A percentile compares a stretch with the other conserved stretches of the same genome.
Conservation (phyloP, 805 yeast species). For the Candida golubevii region DNA sequence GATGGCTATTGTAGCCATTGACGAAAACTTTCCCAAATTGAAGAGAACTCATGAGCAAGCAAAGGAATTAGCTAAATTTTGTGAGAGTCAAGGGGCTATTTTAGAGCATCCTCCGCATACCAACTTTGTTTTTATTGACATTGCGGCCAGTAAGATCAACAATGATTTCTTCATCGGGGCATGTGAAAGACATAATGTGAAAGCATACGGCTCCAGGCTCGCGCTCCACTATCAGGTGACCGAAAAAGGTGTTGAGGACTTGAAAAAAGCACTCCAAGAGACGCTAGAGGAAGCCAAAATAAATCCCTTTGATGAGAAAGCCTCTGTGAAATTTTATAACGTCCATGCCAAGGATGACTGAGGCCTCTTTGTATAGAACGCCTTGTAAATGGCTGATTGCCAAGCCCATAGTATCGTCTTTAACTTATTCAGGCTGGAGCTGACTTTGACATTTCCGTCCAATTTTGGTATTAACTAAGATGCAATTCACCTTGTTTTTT, state of each 20-base stretch:
- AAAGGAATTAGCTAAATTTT: conserved; percentile 29
- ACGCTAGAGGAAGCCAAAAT: conserved; percentile 16
- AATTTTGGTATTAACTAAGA: too few relatives aligned
- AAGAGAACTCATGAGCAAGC: conserved; percentile 32
- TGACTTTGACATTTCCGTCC: too few relatives aligned
- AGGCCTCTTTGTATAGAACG: too few relatives aligned
- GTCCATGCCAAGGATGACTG: conserved; percentile 6
- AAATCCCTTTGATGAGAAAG: conserved; percentile 11
- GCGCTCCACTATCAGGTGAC: conserved; percentile 37
- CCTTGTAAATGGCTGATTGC: too few relatives aligned
- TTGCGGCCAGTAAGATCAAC: conserved; percentile 28
- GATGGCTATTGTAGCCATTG: conserved; percentile 41
- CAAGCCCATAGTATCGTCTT: too few relatives aligned
- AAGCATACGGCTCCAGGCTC: conserved; percentile 17
- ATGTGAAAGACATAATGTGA: conserved; percentile 19
- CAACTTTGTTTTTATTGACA: conserved; percentile 39
- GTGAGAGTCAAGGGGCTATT: conserved; percentile 25
- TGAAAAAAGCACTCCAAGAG: conserved; percentile 19
- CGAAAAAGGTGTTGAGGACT: conserved; percentile 25
- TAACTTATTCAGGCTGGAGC: too few relatives aligned
- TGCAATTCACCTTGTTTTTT: too few relatives aligned
- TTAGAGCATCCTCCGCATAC: conserved; percentile 38
- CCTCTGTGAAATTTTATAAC: conserved; percentile 9
- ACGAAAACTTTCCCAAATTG: conserved; percentile 34
- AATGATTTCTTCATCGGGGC: conserved; percentile 19